Base-by-base conservation (phyloP, 139 green algal genomes). In the Pseudopediastrum boryanum region DNA sequence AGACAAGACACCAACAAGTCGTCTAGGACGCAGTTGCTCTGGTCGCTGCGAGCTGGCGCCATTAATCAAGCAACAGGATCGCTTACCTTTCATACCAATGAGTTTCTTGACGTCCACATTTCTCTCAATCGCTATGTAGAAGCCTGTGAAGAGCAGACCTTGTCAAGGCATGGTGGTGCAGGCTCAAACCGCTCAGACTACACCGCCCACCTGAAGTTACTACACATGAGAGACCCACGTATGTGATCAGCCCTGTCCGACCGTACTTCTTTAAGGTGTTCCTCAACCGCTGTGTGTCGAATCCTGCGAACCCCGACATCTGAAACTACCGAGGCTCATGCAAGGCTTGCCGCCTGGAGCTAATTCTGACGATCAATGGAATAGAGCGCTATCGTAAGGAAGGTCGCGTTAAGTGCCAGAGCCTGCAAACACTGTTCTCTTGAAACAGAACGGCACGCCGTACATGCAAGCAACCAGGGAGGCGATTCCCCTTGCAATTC, bases 51-150 rank as follows among this genome's bases (percentile, higher is more conserved):
- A 29, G 68, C 48, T 63, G 67, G 39, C 27, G 10, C 27, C 48
- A 10, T 13, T 77, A 31, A n/a, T 27, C 29, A 29, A 21, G 33
- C 12, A 74, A 41, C 25, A 54, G 52, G 10, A 46, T 77, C 44
- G 41, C 80, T 4, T 33, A 85, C 84, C 75, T 68, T 82, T 83
- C 4, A 85, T 81, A 9, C 77, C 77, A 12, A 89, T 56, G 8
- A 89, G 35, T 38, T 83, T 78, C 68, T 82, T 86, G 1, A 91
- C 87, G 42, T 91, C 87, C 4, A 91, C 65, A 35, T 89, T 75
- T 7, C 46, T 51, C 61, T 91, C 73, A 33, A 91, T 89, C 5
- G 87, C 87, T 7, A 89, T 63, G 59, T 89, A 91, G 38, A 88
- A 91, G 36, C 87, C 87, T 89, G 82, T 58, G 48, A 27, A 38